Base-by-base conservation (phyloP, 1,284 basidiomycete genomes). In the Macrocystidia cucumis region DNA sequence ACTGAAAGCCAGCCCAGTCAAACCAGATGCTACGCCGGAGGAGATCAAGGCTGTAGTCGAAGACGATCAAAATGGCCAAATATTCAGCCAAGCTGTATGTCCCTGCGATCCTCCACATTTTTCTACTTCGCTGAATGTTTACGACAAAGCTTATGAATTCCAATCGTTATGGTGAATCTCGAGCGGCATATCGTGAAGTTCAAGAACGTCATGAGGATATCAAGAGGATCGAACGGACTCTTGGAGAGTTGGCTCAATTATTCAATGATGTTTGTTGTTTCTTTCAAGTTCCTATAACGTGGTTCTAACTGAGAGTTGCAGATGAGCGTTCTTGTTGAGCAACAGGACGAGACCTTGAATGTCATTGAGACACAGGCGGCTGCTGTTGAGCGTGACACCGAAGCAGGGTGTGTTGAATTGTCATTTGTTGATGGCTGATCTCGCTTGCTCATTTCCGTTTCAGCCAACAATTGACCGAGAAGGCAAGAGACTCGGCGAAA, bases 201-300 rank as follows among this genome's bases (percentile, higher is more conserved):
- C 93, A 98, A 65, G 88, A 89, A 55, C 82, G 96, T 40, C 92
- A 98, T 55, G 87, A 88, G 55, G 95, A 98, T 49, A 89, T 98
- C 56, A 84, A 90, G 57, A 84, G 87, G 47, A 98, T 98, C 52
- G 93, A 97, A 59, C 74, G 75, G 61, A 98, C 92, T 5, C 67
- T 98, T 36, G 80, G 79, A 9, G 93, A 98, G 59, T 75, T 98
- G 26, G 92, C 91, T 4, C 91, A 97, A 54, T 70, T 98, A 47
- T 97, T 98, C 68, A 90, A 91, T 55, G 95, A 98, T 55, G 84
- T 84, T 33, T 32, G 76, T 41, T 9, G 5, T 22, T 12, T 11
- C 28, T 32, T 18, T 34, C 34, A 19, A 8, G 14, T 26, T 38
- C 12, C 9, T 19, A 26, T 29, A 35, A 38, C 5, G 43, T 35